phyloP scores from a whole-genome alignment of 140 eudicot genomes.

The Senecio squalidus region DNA sequence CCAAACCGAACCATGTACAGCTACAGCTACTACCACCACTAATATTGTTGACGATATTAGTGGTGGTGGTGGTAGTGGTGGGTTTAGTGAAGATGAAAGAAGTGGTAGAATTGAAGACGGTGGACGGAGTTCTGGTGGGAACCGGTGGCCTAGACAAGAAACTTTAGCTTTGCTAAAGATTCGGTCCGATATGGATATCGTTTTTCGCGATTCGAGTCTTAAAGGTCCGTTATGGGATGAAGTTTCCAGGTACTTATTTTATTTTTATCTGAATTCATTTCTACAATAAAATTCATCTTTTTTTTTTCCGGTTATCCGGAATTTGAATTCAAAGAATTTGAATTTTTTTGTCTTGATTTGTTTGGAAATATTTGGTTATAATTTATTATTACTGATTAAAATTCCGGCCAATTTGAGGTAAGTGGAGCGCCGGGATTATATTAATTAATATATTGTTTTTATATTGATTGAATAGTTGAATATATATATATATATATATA shows the following conservation, averaged over 20 bases:
- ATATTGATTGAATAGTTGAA: not conserved
- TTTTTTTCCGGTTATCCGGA: slow-evolving; percentile 27
- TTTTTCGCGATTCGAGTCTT: slow-evolving; percentile 67
- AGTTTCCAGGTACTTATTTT: slow-evolving; percentile 58
- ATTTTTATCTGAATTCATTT: not conserved
- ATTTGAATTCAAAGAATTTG: not conserved
- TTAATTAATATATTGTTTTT: not conserved
- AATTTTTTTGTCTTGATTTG: slow-evolving; percentile 25
- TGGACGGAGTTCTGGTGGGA: slow-evolving; percentile 58
- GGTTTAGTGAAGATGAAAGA: slow-evolving; percentile 47
- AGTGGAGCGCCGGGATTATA: slow-evolving; percentile 21
- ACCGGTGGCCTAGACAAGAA: slow-evolving; percentile 86
- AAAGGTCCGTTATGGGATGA: slow-evolving; percentile 93
- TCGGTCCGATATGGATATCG: slow-evolving; percentile 77
- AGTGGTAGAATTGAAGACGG: slow-evolving; percentile 43
- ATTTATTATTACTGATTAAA: slow-evolving; percentile 16
- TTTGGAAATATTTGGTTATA: slow-evolving; percentile 28
- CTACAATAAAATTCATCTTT: not conserved
- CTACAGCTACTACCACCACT: slow-evolving; percentile 4
- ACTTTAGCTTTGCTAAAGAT: slow-evolving; percentile 69
- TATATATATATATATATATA: too few relatives aligned
- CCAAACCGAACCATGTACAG: slow-evolving; percentile 17
- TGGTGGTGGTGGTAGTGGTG: slow-evolving; percentile 29
- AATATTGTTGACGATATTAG: slow-evolving; percentile 3
- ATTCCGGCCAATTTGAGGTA: slow-evolving; percentile 11